Evolutionary conservation across 2,329 filamentous ascomycete species (phyloP).

Genomic region (Pestalotiopsis sp.): DNA sequence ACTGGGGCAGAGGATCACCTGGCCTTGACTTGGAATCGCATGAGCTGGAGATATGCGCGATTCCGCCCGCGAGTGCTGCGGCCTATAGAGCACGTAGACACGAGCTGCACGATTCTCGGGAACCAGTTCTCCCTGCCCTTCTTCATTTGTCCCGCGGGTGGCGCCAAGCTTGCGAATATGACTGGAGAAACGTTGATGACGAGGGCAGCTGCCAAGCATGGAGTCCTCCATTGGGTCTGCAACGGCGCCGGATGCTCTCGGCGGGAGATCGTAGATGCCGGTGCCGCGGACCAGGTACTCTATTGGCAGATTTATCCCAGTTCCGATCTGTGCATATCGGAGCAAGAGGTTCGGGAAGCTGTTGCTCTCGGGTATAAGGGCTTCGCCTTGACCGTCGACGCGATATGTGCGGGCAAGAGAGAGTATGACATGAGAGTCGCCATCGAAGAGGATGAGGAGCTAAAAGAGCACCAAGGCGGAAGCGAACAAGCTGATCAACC

Average conservation of each 20-base stretch:
- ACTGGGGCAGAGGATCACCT: slow-evolving; percentile 2
- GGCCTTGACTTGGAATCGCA: background rate
- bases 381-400: slow-evolving; percentile 4
- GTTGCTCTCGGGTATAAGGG: background rate
- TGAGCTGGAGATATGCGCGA: background rate
- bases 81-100: background rate
- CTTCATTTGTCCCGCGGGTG: slow-evolving; percentile 3
- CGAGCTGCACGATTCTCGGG: slow-evolving; percentile 1
- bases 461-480: background rate
- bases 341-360: background rate
- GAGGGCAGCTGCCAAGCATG: background rate
- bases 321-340: background rate
- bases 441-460: background rate
- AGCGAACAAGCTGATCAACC: background rate
- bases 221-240: slow-evolving; percentile 1
- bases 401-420: slow-evolving; percentile 1
- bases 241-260: background rate
- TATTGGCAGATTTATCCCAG: slow-evolving; percentile 7
- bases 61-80: background rate
- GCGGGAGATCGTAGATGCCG: background rate
- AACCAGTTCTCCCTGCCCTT: slow-evolving; percentile 2
- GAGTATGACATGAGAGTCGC: background rate
- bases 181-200: background rate
- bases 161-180: background rate
- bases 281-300: background rate